Conservation (phyloP, 1,284 basidiomycete species). For the Marasmius tenuissimus region DNA sequence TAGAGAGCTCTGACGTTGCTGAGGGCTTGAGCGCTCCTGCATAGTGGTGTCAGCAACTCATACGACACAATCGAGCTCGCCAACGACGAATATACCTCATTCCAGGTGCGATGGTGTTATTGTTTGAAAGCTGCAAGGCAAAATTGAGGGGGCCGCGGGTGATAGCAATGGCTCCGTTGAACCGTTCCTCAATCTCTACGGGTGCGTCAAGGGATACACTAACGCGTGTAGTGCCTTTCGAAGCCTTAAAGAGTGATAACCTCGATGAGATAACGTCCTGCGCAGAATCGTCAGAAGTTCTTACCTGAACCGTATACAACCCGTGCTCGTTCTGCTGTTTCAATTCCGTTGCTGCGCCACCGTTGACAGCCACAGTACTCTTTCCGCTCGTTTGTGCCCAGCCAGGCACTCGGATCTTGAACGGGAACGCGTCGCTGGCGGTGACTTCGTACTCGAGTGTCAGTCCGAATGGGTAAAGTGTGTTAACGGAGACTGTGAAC, state of each 20-base stretch:
- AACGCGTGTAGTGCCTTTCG: constrained; percentile 28
- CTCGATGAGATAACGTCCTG: background rate
- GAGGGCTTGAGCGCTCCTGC: constrained; percentile 35
- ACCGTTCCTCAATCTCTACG: constrained; percentile 30
- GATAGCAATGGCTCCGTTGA: constrained; percentile 34
- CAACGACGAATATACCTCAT: constrained; percentile 22
- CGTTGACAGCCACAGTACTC: constrained; percentile 34
- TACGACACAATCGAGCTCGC: background rate
- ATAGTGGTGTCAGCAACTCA: background rate
- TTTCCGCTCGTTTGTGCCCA: constrained; percentile 30
- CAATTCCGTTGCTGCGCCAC: constrained; percentile 18
- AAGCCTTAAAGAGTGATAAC: constrained; percentile 20
- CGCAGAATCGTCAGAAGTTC: background rate
- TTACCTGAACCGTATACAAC: constrained; percentile 28
- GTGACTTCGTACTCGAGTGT: constrained; percentile 33
- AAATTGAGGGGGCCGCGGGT: constrained; percentile 36
- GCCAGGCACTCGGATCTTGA: constrained; percentile 35
- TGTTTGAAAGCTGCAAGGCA: constrained; percentile 35
- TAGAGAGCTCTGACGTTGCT: constrained; percentile 30
- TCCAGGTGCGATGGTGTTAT: constrained; percentile 30
- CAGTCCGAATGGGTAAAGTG: constrained; percentile 36
- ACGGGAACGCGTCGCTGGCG: constrained; percentile 27
- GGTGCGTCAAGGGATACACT: constrained; percentile 29
- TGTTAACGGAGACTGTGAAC: constrained; percentile 28
- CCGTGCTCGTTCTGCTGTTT: constrained; percentile 24